Conservation (phyloP, 768 basidiomycete genomes). For the Mycena pura region DNA sequence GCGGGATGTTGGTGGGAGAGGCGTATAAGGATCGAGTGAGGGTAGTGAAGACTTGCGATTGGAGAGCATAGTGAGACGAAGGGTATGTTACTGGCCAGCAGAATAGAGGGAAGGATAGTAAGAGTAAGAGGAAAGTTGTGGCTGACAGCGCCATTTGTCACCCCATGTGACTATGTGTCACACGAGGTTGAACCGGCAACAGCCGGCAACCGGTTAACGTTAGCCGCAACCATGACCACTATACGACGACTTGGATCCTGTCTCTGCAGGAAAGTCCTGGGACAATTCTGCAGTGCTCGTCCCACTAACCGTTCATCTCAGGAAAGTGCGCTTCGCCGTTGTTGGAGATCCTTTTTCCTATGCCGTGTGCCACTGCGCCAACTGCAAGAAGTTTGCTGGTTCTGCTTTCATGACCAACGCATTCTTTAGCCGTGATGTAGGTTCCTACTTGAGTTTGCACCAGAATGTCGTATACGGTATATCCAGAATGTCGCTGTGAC, state of each 20-base stretch:
- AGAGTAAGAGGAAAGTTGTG: background rate
- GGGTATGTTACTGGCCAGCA: conserved; percentile 11
- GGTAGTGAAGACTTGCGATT: conserved; percentile 8
- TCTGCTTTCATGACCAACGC: conserved; percentile 36
- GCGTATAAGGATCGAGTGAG: conserved; percentile 14
- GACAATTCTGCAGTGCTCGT: too few species aligned
- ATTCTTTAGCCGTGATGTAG: conserved; percentile 33
- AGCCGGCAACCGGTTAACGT: too few species aligned
- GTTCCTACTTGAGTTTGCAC: background rate
- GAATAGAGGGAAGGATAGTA: conserved; percentile 1
- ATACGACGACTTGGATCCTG: conserved; percentile 20
- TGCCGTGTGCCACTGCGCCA: conserved; percentile 31
- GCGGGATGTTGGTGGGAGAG: conserved; percentile 14
- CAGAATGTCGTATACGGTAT: background rate
- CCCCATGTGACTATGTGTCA: too few species aligned
- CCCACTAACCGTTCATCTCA: too few species aligned
- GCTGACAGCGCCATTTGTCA: too few species aligned
- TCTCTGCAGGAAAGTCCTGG: conserved; percentile 17
- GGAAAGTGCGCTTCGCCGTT: conserved; percentile 7
- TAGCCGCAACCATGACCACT: background rate
- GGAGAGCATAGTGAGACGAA: conserved; percentile 16
- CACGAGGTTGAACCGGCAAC: too few species aligned
- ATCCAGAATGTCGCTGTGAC: conserved; percentile 13
- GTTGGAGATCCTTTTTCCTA: conserved; percentile 26
- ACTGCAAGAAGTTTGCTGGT: conserved; percentile 34